phyloP scores from a whole-genome alignment of 805 yeast genomes.

The Teunomyces aglyptinius region DNA sequence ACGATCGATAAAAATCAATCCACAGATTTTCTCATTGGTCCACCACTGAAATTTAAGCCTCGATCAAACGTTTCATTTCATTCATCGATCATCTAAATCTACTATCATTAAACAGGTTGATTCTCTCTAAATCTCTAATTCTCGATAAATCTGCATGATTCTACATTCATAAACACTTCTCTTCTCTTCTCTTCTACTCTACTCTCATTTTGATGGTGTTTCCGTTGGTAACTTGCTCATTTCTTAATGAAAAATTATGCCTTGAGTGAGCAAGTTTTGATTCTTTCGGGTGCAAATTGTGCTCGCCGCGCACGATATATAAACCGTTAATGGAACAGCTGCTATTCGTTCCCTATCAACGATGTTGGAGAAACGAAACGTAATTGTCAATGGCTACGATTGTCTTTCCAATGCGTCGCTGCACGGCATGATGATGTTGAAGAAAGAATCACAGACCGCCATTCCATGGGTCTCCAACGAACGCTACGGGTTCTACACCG shows the following conservation, averaged over 20 bases:
- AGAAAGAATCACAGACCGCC: slow-evolving; percentile 27
- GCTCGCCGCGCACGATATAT: not conserved
- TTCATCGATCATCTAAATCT: too few species aligned
- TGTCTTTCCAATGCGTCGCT: slow-evolving; percentile 33
- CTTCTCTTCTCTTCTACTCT: not conserved
- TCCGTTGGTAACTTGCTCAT: not conserved
- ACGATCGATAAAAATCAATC: too few species aligned
- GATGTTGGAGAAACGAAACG: slow-evolving; percentile 13
- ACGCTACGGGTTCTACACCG: slow-evolving; percentile 35
- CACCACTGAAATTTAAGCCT: too few species aligned
- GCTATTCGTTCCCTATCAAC: not conserved
- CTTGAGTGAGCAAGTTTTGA: slow-evolving; percentile 2
- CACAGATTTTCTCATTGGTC: too few species aligned
- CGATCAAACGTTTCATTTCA: too few species aligned
- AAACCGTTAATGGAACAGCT: not conserved
- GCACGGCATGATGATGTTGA: slow-evolving; percentile 18
- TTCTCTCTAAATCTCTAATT: too few species aligned
- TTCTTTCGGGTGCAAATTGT: slow-evolving; percentile 4
- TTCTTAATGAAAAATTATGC: too few species aligned
- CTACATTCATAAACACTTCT: too few species aligned
- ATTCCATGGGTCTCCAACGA: slow-evolving; percentile 27
- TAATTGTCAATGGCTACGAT: slow-evolving; percentile 34
- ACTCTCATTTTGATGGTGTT: too few species aligned
- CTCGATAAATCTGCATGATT: too few species aligned
- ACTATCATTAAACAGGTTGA: too few species aligned